Evolutionary conservation across 495 filamentous ascomycete genomes (phyloP).

Genomic region (Hyaloscypha hepaticicola): DNA sequence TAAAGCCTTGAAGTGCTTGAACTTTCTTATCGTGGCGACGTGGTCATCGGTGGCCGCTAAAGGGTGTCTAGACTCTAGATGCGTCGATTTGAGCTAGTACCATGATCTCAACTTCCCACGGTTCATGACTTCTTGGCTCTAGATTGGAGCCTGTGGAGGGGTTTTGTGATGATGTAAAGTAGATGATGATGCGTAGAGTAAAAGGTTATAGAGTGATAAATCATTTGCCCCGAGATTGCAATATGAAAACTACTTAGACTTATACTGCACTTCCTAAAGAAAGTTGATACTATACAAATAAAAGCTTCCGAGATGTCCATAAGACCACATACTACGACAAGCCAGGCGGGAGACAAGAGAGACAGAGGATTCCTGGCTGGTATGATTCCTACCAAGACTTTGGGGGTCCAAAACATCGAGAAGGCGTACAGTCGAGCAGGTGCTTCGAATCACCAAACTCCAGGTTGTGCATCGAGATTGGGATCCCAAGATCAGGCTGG

Average conservation of each 20-base stretch:
- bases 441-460: slow-evolving; percentile 31
- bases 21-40: neutral
- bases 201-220: neutral
- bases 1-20: neutral
- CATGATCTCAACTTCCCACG: neutral
- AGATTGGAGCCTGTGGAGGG: neutral
- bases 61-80: too few relatives aligned
- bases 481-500: slow-evolving; percentile 21
- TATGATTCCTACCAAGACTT: slow-evolving; percentile 15
- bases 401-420: slow-evolving; percentile 35
- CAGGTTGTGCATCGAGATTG: slow-evolving; percentile 30
- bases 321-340: neutral
- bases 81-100: neutral
- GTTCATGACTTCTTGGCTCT: neutral
- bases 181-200: neutral
- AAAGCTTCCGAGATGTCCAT: neutral
- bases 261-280: neutral
- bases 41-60: neutral
- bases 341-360: neutral
- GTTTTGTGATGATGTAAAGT: slow-evolving; percentile 9
- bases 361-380: neutral
- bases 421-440: slow-evolving; percentile 33
- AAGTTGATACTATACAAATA: too few relatives aligned
- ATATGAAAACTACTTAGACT: neutral
- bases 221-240: neutral